A percentile compares a stretch with the other conserved stretches of the same genome.
These are phyloP conservation scores for Podila horticola DNA, from an alignment of 192 early-diverging fungal species.

Conservation along the genomic window DNA sequence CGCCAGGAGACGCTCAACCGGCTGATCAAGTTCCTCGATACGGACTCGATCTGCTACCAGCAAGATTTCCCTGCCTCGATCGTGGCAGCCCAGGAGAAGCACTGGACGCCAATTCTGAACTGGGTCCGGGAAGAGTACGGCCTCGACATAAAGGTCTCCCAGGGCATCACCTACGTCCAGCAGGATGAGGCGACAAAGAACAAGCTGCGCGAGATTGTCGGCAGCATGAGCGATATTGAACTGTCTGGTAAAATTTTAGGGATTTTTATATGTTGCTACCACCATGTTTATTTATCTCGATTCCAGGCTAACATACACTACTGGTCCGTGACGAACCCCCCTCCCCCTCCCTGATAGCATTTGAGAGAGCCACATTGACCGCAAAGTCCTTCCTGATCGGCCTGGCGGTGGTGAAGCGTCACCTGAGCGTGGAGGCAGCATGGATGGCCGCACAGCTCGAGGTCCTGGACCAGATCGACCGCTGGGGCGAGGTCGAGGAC, in stretches of 20 bases:
- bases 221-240: conserved; percentile 71
- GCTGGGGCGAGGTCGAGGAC: conserved; percentile 78
- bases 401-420: conserved; percentile 85
- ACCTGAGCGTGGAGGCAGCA: conserved; percentile 78
- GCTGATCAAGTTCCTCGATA: conserved; percentile 85
- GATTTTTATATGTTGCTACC: too few relatives aligned
- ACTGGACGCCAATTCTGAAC: conserved; percentile 84
- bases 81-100: conserved; percentile 78
- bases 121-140: conserved; percentile 77
- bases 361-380: conserved; percentile 86
- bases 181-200: conserved; percentile 72
- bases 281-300: too few relatives aligned
- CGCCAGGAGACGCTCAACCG: conserved; percentile 78
- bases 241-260: conserved; percentile 67
- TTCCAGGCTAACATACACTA: too few relatives aligned
- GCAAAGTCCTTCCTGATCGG: conserved; percentile 94
- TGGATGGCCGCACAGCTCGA: conserved; percentile 86
- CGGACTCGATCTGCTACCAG: conserved; percentile 90
- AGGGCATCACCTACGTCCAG: conserved; percentile 72
- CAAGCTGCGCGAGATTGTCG: conserved; percentile 64
- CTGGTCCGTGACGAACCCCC: background rate
- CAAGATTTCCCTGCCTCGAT: conserved; percentile 83
- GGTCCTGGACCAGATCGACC: conserved; percentile 84
- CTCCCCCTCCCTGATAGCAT: too few relatives aligned
- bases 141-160: conserved; percentile 77